These are phyloP conservation scores for Candida argentea DNA, from an alignment of 805 yeast species.

Conservation along the genomic window DNA sequence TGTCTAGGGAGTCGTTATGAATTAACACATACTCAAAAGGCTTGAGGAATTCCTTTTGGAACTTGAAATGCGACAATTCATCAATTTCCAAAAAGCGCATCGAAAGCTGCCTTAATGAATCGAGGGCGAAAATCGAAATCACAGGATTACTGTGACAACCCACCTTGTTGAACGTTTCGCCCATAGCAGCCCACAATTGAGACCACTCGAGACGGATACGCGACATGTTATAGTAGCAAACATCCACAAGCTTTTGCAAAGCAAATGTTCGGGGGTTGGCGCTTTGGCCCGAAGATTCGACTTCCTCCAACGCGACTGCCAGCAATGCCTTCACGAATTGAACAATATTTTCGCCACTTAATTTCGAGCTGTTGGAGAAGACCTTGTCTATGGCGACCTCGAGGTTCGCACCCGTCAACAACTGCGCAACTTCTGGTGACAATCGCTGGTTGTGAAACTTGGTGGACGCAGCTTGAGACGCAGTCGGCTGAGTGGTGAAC, in stretches of 20 bases:
- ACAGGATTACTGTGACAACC: constrained; percentile 71
- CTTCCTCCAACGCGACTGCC: constrained; percentile 82
- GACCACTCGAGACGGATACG: constrained; percentile 97
- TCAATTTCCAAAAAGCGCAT: constrained; percentile 89
- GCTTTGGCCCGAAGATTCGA: constrained; percentile 76
- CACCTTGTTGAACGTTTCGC: constrained; percentile 74
- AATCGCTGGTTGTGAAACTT: constrained; percentile 66
- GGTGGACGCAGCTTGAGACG: constrained; percentile 58
- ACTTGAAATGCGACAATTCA: constrained; percentile 89
- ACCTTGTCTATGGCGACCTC: constrained; percentile 80
- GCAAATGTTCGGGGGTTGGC: constrained; percentile 85
- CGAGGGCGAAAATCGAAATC: constrained; percentile 84
- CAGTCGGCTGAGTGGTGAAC: constrained; percentile 40
- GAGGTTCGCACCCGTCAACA: constrained; percentile 54
- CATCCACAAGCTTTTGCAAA: constrained; percentile 91
- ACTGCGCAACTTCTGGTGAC: constrained; percentile 44
- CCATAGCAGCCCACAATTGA: constrained; percentile 89
- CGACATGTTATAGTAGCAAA: constrained; percentile 94
- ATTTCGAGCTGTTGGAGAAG: constrained; percentile 69
- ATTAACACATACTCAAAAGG: constrained; percentile 78
- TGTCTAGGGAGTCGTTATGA: constrained; percentile 57
- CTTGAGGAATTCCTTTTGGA: constrained; percentile 85
- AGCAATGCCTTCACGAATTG: constrained; percentile 82
- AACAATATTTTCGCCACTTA: constrained; percentile 77
- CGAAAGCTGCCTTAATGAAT: constrained; percentile 85